Percentiles rank a stretch among this genome's conserved stretches.
Evolutionary conservation across 495 filamentous ascomycete genomes (phyloP).

Genomic region (Penicillium ochrochloron): DNA sequence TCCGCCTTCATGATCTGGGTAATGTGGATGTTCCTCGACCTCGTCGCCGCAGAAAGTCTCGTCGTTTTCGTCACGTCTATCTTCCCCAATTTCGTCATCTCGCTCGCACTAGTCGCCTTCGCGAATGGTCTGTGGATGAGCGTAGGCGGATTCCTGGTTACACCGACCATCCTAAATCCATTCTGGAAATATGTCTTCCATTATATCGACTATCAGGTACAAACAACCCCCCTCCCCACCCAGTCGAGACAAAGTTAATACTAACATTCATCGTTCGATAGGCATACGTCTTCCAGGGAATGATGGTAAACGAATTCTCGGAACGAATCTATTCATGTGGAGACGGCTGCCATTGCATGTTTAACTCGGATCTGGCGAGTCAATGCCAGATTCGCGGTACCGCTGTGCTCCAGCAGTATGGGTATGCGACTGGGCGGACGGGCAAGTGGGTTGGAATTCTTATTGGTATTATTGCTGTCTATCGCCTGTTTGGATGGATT

Average conservation of each 20-base stretch:
- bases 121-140: slow-evolving; percentile 89
- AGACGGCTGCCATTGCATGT: slow-evolving; percentile 68
- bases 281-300: slow-evolving; percentile 83
- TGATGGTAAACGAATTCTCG: slow-evolving; percentile 87
- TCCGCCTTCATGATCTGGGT: slow-evolving; percentile 76
- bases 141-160: slow-evolving; percentile 80
- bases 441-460: slow-evolving; percentile 78
- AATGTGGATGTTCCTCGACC: slow-evolving; percentile 85
- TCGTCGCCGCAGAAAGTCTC: slow-evolving; percentile 78
- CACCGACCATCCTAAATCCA: slow-evolving; percentile 68
- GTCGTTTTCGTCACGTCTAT: slow-evolving; percentile 75
- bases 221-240: not conserved
- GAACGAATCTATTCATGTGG: slow-evolving; percentile 64
- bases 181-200: slow-evolving; percentile 87
- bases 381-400: slow-evolving; percentile 71
- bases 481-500: slow-evolving; percentile 66
- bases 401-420: slow-evolving; percentile 68
- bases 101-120: slow-evolving; percentile 76
- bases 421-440: slow-evolving; percentile 63
- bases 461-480: slow-evolving; percentile 71
- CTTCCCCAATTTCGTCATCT: slow-evolving; percentile 77
- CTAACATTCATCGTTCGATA: slow-evolving; percentile 12
- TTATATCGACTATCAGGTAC: slow-evolving; percentile 78
- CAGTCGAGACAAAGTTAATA: not conserved
- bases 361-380: slow-evolving; percentile 60